Base-by-base conservation (phyloP, 306 rosid species). In the Alnus glutinosa region DNA sequence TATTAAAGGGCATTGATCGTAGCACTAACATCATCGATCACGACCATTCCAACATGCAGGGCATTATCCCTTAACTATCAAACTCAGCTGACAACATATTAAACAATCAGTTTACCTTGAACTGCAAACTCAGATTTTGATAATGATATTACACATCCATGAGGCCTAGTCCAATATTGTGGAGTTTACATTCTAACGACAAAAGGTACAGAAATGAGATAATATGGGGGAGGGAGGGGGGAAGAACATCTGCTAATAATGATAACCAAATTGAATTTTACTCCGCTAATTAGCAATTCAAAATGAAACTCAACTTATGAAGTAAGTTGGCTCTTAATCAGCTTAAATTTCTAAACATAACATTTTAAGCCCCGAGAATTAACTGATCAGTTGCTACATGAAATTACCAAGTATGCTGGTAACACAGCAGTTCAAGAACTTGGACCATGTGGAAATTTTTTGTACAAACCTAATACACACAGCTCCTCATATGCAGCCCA, bases 401-500 rank as follows among this genome's bases (percentile, higher is more conserved):
- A 66, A 15, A 39, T 37, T 15, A 37, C 14, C 10, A 23, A 46
- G 66, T 16, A 77, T 57, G 9, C n/a, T 30, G 16, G 55, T 9
- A 55, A 3, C 70, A 44, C 49, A 55, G 42, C 28, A 73, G 30
- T 51, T 57, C 13, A 54, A 23, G 7, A 42, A 75, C 16, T 28
- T 46, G 36, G 37, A 84, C 77, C 58, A 72, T 74, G 50, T 71
- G 72, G 73, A 48, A 72, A 37, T 78, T 42, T 76, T 34, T 61
- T 78, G 78, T 77, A 85, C 93, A 66, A 57, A 95, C 99, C 99
- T 93, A 96, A 85, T 80, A 89, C 74, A 79, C 99, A 96, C 70
- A 96, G 92, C 85, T 93, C 99, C 70, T 91, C 98, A 58, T 86
- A 96, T 36, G 99, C 99, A 74, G 87, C 88, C 99, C 99, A 88